Base-by-base conservation (phyloP, 2,329 filamentous ascomycete genomes). In the Fusarium pininemorale region DNA sequence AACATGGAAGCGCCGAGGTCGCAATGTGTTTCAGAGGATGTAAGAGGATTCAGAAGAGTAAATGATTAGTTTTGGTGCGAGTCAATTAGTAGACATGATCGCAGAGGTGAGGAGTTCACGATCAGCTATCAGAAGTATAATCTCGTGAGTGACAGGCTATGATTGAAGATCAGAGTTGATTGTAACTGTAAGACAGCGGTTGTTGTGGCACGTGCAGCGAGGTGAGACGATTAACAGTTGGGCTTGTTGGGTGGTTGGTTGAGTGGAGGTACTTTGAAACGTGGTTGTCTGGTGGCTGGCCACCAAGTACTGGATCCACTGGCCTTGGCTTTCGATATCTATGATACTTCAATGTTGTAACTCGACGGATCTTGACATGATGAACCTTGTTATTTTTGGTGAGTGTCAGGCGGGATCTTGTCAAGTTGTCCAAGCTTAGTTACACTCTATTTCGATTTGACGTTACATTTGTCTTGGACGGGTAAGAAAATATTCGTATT, bases 201-300 rank as follows among this genome's bases (percentile, higher is more conserved):
- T 70, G 61, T 66, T 70, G 72, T 74, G 76, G 74, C 77, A 78
- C 77, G 77, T 78, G 77, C 77, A 67, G 54, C 56, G 47, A 60
- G 35, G 75, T 78, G 75, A 77, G 75, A 76, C 71, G 67, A 66
- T 73, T 71, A 67, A 70, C 45, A 62, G 51, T 39, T 66, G 48
- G 44, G 47, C 63, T 66, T 76, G 76, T 78, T 78, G 76, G 75
- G 76, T 76, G 73, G 76, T 75, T 77, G 76, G 73, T 57, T 66
- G 65, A 45, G 51, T 32, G 62, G 64, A 70, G 67, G 66, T 77
- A 77, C 75, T 62, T 55, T 69, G 56, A 57, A 65, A 61, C 41
- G 42, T 67, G 51, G 45, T 65, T 54, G 58, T 67, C 57, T 57
- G 44, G 61, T 56, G 61, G 65, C 41, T 56, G 60, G 47, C 41